Evolutionary conservation across 2,329 filamentous ascomycete genomes (phyloP).

Genomic region (Ambrosiella xylebori): DNA sequence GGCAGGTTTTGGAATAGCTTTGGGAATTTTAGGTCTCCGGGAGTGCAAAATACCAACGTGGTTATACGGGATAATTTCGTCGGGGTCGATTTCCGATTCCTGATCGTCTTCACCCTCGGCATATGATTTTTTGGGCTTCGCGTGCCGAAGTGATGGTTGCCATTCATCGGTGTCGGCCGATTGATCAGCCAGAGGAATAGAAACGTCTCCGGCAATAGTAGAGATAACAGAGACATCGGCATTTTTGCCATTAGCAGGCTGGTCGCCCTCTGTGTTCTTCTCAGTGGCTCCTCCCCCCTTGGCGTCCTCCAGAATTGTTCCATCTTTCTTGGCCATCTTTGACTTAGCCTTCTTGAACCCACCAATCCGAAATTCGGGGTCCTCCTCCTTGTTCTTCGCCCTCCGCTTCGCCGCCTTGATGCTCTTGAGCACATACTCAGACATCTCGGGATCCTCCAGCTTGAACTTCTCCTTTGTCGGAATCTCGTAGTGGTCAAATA

Average conservation of each 20-base stretch:
- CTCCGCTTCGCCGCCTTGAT: constrained; percentile 36
- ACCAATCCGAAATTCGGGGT: constrained; percentile 15
- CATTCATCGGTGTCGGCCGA: neutral
- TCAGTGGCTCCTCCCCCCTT: neutral
- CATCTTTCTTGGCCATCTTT: neutral
- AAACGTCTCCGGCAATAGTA: neutral
- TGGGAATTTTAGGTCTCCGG: neutral
- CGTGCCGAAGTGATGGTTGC: constrained; percentile 5
- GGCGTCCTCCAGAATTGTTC: neutral
- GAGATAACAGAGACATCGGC: neutral
- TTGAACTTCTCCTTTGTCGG: constrained; percentile 29
- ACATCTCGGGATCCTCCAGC: constrained; percentile 28
- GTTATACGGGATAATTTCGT: constrained; percentile 9
- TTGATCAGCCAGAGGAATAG: neutral
- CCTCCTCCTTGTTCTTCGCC: constrained; percentile 30
- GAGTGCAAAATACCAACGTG: neutral
- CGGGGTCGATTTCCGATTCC: constrained; percentile 3
- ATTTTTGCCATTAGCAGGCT: neutral
- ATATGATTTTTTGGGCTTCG: constrained; percentile 16
- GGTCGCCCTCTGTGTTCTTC: neutral
- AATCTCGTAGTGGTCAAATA: constrained; percentile 41
- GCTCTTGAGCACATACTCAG: constrained; percentile 38
- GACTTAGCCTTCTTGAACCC: neutral
- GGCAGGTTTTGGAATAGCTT: neutral
- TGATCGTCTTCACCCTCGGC: constrained; percentile 17